Evolutionary conservation across 2,329 filamentous ascomycete genomes (phyloP), one percentile per base, ranked within the genome.

Genomic region (Myriosclerotinia curreyana): DNA sequence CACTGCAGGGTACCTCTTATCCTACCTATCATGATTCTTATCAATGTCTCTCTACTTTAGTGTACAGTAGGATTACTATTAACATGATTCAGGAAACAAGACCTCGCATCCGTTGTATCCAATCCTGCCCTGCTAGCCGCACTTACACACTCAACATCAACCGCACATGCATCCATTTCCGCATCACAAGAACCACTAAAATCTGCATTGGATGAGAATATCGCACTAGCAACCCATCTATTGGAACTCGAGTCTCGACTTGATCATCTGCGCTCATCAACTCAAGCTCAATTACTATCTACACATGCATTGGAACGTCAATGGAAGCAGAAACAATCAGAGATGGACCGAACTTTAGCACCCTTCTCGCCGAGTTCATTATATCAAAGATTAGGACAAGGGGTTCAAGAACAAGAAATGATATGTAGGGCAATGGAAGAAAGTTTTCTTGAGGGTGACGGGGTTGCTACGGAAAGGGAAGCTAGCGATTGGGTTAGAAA

Each of bases 301-400:
- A 86, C 95, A 28, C 90, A 94, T 71, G 90, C 91, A 1, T 84
- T 97, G 20, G 95, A 98, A 78, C 86, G 93, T n/a, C 89, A 94
- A 73, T 98, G 95, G 91, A 86, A 88, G 63, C 85, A 90, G 70
- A 96, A 95, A 76, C 91, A 98, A 76, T 82, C 85, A 1, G 92
- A 95, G 71, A 95, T 96, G 84, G 95, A 98, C 75, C 82, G 86
- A 60, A 92, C 91, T 8, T 79, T 98, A 66, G 85, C 86, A 44
- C 90, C 91, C 0, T 98, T 96, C 78, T 90, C 91, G 34, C 92
- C 94, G 0, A 89, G 91, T 51, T 89, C 90, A 51, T 80, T 98
- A 71, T 97, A 98, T 74, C 90, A 93, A 76, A 83, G 90, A 60
- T 80, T 98, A 14, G 86, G 82, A 53, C 88, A 89, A 65, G 88